Evolutionary conservation across 768 basidiomycete species (phyloP).

Genomic region (Suillus clintonianus): DNA sequence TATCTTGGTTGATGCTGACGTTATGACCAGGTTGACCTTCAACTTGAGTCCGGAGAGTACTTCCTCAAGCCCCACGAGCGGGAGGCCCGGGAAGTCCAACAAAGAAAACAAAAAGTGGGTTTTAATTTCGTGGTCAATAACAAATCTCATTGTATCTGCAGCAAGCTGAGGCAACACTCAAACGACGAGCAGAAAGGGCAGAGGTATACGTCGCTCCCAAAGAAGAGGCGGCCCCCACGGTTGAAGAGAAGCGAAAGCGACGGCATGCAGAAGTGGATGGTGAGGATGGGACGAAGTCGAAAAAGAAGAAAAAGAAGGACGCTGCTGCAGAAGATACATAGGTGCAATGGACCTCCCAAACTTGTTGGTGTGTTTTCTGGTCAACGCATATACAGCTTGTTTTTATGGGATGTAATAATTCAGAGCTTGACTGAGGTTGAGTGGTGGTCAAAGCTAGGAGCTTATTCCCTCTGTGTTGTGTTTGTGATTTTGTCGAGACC

Average conservation of each 20-base stretch:
- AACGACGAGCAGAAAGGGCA: constrained; percentile 77
- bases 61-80: constrained; percentile 94
- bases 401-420: background rate
- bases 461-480: no score
- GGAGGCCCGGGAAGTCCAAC: constrained; percentile 68
- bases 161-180: constrained; percentile 78
- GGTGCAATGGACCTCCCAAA: background rate
- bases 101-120: constrained; percentile 66
- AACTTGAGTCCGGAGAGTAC: constrained; percentile 96
- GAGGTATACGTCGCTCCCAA: constrained; percentile 86
- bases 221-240: constrained; percentile 72
- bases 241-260: constrained; percentile 75
- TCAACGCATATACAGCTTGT: background rate
- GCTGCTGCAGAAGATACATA: constrained; percentile 5
- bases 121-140: background rate
- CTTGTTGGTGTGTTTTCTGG: background rate
- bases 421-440: no score
- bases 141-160: constrained; percentile 29
- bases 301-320: constrained; percentile 37
- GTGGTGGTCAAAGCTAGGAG: no score
- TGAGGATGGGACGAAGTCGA: constrained; percentile 39
- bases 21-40: constrained; percentile 71
- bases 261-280: constrained; percentile 42
- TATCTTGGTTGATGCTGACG: constrained; percentile 7
- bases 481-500: no score